Base-by-base conservation (phyloP, 1,139 yeast species). In the Blastobotrys illinoisensis region DNA sequence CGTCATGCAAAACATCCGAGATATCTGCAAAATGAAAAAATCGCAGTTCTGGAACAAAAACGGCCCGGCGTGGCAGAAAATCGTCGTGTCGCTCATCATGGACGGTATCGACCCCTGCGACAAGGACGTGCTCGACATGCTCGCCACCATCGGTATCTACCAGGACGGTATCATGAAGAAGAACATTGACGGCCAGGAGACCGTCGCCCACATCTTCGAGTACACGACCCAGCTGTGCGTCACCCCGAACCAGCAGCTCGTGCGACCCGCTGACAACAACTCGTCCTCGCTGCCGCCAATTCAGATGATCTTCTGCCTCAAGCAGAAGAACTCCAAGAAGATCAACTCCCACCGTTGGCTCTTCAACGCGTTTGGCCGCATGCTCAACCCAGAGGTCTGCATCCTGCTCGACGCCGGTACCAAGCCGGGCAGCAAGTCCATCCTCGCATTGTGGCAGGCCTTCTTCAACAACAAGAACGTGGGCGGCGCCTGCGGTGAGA, bases 401-500 rank as follows among this genome's bases (percentile, higher is more conserved):
- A 81, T 88, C 3, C 74, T 93, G 51, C 74, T 93, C 51, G 99
- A 93, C 74, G 98, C 95, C 1, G 99, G 99, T 58, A 93, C 99
- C 0, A 86, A 86, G 70, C 97, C 99, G 2, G 90, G 89, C 48
- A 80, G 80, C 54, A 85, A 86, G 57, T 91, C 98, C 0, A 76
- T 91, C 46, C 89, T 91, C 64, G 91, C 90, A 62, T 75, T 91
- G 58, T 91, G 99, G 99, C 91, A 91, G 70, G 96, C 96, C 0
- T 91, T 91, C 69, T 97, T 91, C 71, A 81, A 85, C 66, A 97
- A 91, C 69, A 89, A 97, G 1, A 90, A 91, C 65, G 96, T 91
- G 54, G 99, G 97, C 1, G 99, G 98, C 61, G 98, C 96, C 1
- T 96, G 97, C 20, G 99, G 99, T 58, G 97, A 91, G 71, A 90